Percentiles rank a stretch among this genome's conserved stretches.
Conservation (phyloP, 345 rosid species). For the Combretum micranthum region DNA sequence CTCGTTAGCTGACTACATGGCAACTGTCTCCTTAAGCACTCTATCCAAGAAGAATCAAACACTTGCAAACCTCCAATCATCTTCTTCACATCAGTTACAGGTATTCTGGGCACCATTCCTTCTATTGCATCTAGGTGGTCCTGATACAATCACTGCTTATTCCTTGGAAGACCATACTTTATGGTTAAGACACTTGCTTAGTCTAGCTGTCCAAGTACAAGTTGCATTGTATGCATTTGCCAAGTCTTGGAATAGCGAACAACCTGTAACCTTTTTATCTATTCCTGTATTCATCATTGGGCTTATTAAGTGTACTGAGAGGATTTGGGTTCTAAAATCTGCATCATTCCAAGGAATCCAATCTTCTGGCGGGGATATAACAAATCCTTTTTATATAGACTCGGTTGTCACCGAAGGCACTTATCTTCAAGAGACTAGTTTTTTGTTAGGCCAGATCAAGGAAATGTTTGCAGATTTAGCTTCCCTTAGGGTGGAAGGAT, state of each 20-base stretch:
- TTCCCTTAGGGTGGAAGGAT: not conserved
- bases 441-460: too few species aligned
- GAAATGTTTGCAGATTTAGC: not conserved
- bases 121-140: slow-evolving; percentile 8
- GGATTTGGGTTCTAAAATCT: slow-evolving; percentile 11
- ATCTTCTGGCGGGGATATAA: not conserved
- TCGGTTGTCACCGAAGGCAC: slow-evolving; percentile 6
- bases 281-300: slow-evolving; percentile 11
- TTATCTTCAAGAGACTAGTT: not conserved
- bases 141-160: slow-evolving; percentile 11
- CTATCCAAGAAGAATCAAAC: not conserved
- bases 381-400: slow-evolving; percentile 4
- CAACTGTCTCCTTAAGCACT: not conserved
- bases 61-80: not conserved
- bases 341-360: slow-evolving; percentile 5
- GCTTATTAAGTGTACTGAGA: slow-evolving; percentile 13
- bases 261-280: not conserved
- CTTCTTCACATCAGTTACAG: not conserved
- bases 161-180: slow-evolving; percentile 8
- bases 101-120: slow-evolving; percentile 10
- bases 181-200: not conserved
- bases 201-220: not conserved
- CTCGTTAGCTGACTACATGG: slow-evolving; percentile 2
- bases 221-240: not conserved
- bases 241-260: not conserved